These are phyloP conservation scores for Nannochloropsis granulata DNA, from an alignment of 108 stramenopile species.

Conservation along the genomic window DNA sequence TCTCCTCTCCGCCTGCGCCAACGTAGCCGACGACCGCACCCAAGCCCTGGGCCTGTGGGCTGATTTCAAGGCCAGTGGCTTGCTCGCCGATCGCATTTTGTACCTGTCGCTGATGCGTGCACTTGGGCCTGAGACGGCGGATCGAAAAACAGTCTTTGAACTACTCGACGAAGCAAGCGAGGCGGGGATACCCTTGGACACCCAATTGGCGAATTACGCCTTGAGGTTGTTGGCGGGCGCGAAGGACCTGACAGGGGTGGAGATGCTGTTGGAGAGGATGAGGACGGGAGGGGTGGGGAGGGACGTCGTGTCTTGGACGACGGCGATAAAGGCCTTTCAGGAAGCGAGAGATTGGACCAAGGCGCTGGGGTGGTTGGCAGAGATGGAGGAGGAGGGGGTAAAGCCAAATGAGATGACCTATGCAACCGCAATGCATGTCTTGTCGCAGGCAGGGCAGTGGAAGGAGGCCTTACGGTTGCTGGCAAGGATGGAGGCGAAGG, in stretches of 20 bases:
- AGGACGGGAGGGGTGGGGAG: neutral
- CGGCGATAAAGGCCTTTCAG: neutral
- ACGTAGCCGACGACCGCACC: neutral
- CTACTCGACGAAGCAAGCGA: neutral
- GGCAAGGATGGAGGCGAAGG: neutral
- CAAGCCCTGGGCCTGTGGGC: neutral
- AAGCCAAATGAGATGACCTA: neutral
- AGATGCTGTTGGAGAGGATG: neutral
- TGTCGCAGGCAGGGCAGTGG: neutral
- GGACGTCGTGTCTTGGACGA: neutral
- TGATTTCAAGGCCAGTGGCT: neutral
- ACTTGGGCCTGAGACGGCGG: neutral
- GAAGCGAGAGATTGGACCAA: neutral
- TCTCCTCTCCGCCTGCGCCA: neutral
- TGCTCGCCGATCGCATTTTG: neutral
- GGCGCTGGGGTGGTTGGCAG: neutral
- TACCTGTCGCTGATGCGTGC: neutral
- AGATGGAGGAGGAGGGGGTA: neutral
- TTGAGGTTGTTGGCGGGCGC: neutral
- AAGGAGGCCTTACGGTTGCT: neutral
- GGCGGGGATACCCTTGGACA: neutral
- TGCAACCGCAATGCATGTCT: neutral
- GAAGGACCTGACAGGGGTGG: neutral
- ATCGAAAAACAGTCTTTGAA: neutral
- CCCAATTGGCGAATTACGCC: neutral